Conservation (phyloP, 345 rosid species). For the Eucalyptus shirleyi region DNA sequence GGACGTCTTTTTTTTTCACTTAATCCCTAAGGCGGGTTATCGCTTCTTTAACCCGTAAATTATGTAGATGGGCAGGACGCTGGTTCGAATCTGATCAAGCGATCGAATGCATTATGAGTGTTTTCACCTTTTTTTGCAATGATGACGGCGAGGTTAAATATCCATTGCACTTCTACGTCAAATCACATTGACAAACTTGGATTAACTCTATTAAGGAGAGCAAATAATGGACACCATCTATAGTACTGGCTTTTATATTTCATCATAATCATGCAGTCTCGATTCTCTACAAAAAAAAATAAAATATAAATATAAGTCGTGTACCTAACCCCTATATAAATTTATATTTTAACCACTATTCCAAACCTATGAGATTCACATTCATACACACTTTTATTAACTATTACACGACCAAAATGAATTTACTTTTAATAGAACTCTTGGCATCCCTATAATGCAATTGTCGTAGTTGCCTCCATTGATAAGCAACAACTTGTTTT, state of each 20-base stretch:
- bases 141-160: too few species aligned
- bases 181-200: too few species aligned
- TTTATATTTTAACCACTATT: background rate
- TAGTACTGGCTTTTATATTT: too few species aligned
- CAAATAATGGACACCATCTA: too few species aligned
- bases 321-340: background rate
- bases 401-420: background rate
- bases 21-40: background rate
- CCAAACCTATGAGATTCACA: background rate
- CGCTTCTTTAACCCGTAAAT: background rate
- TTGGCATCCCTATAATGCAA: accelerated
- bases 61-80: background rate
- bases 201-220: too few species aligned
- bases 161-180: too few species aligned
- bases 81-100: too few species aligned
- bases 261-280: accelerated
- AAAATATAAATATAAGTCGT: background rate
- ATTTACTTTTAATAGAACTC: background rate
- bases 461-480: background rate
- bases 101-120: background rate
- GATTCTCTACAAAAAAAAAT: background rate
- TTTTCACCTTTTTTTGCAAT: too few species aligned
- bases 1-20: background rate
- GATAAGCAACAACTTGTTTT: background rate
- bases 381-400: background rate